Evolutionary conservation across 1,284 basidiomycete genomes (phyloP).

Genomic region (Apiotrichum mycotoxinovorans): DNA sequence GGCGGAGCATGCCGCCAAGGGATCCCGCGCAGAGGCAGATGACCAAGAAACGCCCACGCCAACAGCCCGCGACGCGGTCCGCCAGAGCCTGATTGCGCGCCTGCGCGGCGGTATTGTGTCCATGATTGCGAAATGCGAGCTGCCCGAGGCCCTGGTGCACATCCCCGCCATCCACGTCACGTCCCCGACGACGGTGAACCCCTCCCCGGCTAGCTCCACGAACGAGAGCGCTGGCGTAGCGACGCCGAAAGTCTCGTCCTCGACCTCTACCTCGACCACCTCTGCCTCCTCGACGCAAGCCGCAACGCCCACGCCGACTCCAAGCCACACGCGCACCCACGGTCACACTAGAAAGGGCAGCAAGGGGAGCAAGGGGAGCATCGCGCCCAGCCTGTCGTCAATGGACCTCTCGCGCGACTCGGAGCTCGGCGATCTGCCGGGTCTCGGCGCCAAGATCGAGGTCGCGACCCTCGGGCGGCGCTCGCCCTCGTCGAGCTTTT

Average conservation of each 20-base stretch:
- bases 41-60: not conserved
- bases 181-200: no score
- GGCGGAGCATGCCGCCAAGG: not conserved
- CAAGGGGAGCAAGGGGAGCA: not conserved
- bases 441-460: not conserved
- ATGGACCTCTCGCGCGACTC: not conserved
- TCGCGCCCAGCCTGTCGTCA: not conserved
- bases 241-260: no score
- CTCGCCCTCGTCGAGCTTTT: not conserved
- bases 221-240: no score
- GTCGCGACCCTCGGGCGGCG: conserved; percentile 1
- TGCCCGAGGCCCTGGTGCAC: not conserved
- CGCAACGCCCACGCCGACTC: no score
- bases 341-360: not conserved
- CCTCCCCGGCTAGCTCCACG: no score
- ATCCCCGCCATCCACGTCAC: no score
- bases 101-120: conserved; percentile 31
- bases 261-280: no score
- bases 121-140: conserved; percentile 19
- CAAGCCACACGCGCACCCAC: not conserved
- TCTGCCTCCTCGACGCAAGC: no score
- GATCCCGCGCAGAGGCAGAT: no score
- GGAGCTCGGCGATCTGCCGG: not conserved
- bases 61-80: not conserved
- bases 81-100: conserved; percentile 6